Conservation (phyloP, 2,329 filamentous ascomycete species). For the Aspergillus sp. region DNA sequence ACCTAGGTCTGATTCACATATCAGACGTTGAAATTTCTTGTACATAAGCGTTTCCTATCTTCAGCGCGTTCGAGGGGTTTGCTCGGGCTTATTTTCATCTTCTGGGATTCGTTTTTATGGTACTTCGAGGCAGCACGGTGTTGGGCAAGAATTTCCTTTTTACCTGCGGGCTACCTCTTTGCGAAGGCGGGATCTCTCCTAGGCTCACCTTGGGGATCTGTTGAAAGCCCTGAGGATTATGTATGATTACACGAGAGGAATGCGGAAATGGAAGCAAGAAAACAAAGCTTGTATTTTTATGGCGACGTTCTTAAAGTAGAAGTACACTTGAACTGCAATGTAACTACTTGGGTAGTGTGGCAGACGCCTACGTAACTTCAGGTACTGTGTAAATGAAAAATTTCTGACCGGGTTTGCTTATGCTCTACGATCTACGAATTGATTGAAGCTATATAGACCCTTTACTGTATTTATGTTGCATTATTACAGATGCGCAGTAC, state of each 20-base stretch:
- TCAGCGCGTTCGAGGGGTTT: neutral
- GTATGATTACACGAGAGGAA: constrained; percentile 42
- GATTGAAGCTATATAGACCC: neutral
- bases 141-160: neutral
- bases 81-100: constrained; percentile 6
- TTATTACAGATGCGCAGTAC: neutral
- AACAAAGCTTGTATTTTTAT: constrained; percentile 22
- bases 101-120: constrained; percentile 5
- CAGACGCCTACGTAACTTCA: neutral
- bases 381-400: too few relatives aligned
- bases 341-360: too few relatives aligned
- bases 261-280: constrained; percentile 33
- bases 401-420: neutral
- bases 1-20: constrained; percentile 9
- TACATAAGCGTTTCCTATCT: constrained; percentile 21
- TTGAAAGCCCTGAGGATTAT: constrained; percentile 19
- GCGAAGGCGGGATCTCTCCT: neutral
- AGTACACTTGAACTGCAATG: neutral
- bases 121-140: constrained; percentile 7
- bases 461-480: neutral
- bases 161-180: neutral
- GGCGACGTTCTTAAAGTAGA: neutral
- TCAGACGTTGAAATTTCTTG: constrained; percentile 18
- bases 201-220: constrained; percentile 7
- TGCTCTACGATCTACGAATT: neutral